Conservation (phyloP, 768 basidiomycete species). For the Boletus reticulatus region DNA sequence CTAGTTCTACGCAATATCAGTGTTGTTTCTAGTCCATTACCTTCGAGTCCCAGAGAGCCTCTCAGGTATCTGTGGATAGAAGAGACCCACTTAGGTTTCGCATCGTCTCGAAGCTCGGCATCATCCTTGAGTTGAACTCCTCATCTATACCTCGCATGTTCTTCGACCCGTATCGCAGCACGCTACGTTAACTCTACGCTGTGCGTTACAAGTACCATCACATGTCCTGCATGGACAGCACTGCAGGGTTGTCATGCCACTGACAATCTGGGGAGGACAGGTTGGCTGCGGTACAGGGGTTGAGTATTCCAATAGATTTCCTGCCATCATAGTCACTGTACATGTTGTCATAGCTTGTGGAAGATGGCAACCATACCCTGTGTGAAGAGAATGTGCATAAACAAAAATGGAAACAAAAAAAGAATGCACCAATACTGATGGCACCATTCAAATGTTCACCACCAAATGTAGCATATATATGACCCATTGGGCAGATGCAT, state of each 20-base stretch:
- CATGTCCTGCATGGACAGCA: slow-evolving; percentile 58
- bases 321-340: slow-evolving; percentile 82
- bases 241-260: slow-evolving; percentile 67
- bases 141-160: too few relatives aligned
- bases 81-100: too few relatives aligned
- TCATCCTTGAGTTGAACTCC: too few relatives aligned
- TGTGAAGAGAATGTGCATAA: slow-evolving; percentile 31
- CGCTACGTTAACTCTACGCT: too few relatives aligned
- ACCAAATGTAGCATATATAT: slow-evolving; percentile 66
- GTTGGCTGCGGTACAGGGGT: slow-evolving; percentile 57
- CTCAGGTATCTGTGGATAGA: too few relatives aligned
- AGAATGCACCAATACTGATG: slow-evolving; percentile 42
- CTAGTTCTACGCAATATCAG: too few relatives aligned
- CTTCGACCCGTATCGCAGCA: too few relatives aligned
- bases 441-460: slow-evolving; percentile 80
- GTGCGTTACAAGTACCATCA: too few relatives aligned
- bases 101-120: too few relatives aligned
- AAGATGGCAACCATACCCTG: slow-evolving; percentile 35
- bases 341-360: slow-evolving; percentile 45
- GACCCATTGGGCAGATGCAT: slow-evolving; percentile 80
- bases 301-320: slow-evolving; percentile 75
- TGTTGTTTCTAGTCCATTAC: too few relatives aligned
- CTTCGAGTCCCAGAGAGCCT: too few relatives aligned
- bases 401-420: background rate
- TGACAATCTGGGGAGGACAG: slow-evolving; percentile 49